These are phyloP conservation scores for Verticillium zaregamsianum DNA, from an alignment of 2,329 filamentous ascomycete species.

Conservation along the genomic window DNA sequence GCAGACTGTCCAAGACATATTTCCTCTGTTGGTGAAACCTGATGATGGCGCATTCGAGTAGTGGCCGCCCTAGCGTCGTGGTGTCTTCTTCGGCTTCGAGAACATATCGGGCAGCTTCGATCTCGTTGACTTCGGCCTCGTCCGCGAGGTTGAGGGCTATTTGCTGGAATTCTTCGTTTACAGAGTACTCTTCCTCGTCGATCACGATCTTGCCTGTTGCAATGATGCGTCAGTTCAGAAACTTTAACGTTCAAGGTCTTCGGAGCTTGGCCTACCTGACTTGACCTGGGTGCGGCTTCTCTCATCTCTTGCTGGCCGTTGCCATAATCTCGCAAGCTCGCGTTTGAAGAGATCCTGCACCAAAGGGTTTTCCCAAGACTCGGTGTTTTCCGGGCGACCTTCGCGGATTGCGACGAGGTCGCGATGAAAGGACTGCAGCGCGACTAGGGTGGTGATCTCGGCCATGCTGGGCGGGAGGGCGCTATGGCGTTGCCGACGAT, in stretches of 20 bases:
- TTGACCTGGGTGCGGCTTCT: slow-evolving; percentile 68
- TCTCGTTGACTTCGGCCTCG: slow-evolving; percentile 83
- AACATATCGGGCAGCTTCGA: slow-evolving; percentile 74
- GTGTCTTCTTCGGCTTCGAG: slow-evolving; percentile 69
- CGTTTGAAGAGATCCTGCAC: slow-evolving; percentile 67
- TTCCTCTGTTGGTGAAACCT: slow-evolving; percentile 83
- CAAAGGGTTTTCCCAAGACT: slow-evolving; percentile 67
- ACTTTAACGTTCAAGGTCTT: not conserved
- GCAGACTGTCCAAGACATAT: slow-evolving; percentile 77
- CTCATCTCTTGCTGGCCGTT: slow-evolving; percentile 71
- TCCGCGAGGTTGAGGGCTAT: slow-evolving; percentile 78
- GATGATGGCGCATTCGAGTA: slow-evolving; percentile 76
- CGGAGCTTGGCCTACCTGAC: slow-evolving; percentile 47
- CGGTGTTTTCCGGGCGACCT: slow-evolving; percentile 54
- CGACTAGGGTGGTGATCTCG: slow-evolving; percentile 67
- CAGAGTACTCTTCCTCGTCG: slow-evolving; percentile 66
- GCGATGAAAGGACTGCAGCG: slow-evolving; percentile 79
- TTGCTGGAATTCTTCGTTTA: slow-evolving; percentile 88
- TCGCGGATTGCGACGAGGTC: slow-evolving; percentile 77
- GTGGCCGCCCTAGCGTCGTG: slow-evolving; percentile 63
- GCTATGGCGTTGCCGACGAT: slow-evolving; percentile 40
- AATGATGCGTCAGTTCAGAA: slow-evolving; percentile 10
- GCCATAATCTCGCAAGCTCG: slow-evolving; percentile 67
- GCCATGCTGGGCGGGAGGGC: slow-evolving; percentile 55
- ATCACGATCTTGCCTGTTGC: slow-evolving; percentile 68